Percentiles rank a stretch among this genome's conserved stretches.
Evolutionary conservation across 441 rosid species (phyloP).

Genomic region (Kokia cookei): DNA sequence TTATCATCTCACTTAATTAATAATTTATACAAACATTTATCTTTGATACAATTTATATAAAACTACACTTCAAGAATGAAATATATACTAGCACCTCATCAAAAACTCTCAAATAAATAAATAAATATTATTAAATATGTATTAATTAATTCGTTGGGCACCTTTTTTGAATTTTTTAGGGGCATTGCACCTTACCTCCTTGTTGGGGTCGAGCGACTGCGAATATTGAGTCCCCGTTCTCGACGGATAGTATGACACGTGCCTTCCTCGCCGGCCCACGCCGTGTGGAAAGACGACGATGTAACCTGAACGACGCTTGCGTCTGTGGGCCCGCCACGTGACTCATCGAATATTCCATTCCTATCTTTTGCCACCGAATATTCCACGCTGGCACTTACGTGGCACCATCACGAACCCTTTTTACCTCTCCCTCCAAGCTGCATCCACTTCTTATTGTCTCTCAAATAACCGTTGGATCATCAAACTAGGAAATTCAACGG

Average conservation of each 20-base stretch:
- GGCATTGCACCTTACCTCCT: neutral
- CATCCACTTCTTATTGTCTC: neutral
- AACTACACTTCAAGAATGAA: too few relatives aligned
- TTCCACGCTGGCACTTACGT: conserved; percentile 35
- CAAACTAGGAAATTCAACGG: neutral
- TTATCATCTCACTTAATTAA: too few relatives aligned
- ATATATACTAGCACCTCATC: too few relatives aligned
- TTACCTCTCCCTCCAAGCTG: too few relatives aligned
- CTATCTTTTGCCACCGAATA: conserved; percentile 29
- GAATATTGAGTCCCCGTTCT: neutral
- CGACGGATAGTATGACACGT: neutral
- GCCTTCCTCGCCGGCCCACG: neutral
- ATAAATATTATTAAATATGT: too few relatives aligned
- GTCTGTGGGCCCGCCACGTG: too few relatives aligned
- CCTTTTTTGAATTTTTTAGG: too few relatives aligned
- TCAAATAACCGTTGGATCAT: neutral
- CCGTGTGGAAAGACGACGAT: too few relatives aligned
- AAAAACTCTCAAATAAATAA: too few relatives aligned
- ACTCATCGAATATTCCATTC: neutral
- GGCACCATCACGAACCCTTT: neutral
- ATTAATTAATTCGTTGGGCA: too few relatives aligned
- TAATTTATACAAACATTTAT: too few relatives aligned
- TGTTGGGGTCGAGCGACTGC: neutral
- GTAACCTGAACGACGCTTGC: neutral
- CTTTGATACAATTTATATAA: too few relatives aligned